These are phyloP conservation scores for Cladochytrium replicatum DNA, from an alignment of 192 early-diverging fungal genomes.

Conservation along the genomic window DNA sequence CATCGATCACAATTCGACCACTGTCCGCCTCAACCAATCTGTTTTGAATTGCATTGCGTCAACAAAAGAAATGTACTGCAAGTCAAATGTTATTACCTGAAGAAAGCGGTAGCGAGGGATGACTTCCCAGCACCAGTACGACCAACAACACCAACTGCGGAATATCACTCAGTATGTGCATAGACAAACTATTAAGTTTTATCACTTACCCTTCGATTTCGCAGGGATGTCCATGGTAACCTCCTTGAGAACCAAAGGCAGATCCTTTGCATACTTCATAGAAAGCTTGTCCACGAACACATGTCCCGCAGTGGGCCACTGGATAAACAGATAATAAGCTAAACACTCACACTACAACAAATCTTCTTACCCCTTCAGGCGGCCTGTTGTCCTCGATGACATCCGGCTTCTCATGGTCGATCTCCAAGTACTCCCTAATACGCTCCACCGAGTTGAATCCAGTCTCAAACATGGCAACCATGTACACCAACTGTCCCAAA, in stretches of 20 bases:
- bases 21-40: constrained; percentile 32
- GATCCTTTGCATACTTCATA: constrained; percentile 23
- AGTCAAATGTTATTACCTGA: too few relatives aligned
- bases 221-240: constrained; percentile 12
- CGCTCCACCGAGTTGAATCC: constrained; percentile 46
- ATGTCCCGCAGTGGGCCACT: constrained; percentile 11
- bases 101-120: constrained; percentile 61
- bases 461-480: constrained; percentile 37
- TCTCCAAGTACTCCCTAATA: constrained; percentile 62
- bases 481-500: constrained; percentile 62
- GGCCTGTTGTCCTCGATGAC: constrained; percentile 36
- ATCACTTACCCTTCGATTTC: constrained; percentile 13
- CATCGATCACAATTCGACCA: constrained; percentile 59
- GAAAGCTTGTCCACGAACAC: constrained; percentile 13
- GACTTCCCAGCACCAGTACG: constrained; percentile 63
- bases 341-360: neutral
- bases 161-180: too few relatives aligned
- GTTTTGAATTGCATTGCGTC: too few relatives aligned
- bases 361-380: constrained; percentile 11
- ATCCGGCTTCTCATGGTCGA: constrained; percentile 64
- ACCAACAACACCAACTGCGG: constrained; percentile 22
- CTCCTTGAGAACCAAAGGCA: constrained; percentile 24
- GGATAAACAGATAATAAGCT: neutral
- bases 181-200: too few relatives aligned
- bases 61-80: neutral